phyloP scores from a whole-genome alignment of 1,139 yeast species.

The Blastobotrys indianensis region DNA sequence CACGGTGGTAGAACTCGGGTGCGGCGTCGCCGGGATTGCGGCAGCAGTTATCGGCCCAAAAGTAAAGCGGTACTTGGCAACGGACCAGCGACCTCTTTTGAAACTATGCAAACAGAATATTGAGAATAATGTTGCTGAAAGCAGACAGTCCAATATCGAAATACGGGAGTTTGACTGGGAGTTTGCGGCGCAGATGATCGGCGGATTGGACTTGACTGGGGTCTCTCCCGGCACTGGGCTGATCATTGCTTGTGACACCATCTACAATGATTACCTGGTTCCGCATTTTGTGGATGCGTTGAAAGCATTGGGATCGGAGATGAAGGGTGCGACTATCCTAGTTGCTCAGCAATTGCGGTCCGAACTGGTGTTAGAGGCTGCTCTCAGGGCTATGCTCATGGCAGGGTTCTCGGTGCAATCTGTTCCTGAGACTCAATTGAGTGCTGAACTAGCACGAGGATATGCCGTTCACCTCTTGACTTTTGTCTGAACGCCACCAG shows the following conservation, averaged over 20 bases:
- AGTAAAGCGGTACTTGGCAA: conserved; percentile 44
- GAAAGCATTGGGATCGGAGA: conserved; percentile 29
- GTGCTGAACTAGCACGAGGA: conserved; percentile 36
- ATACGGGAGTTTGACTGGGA: conserved; percentile 67
- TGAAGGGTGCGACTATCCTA: conserved; percentile 27
- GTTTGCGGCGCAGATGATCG: conserved; percentile 29
- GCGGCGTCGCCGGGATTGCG: conserved; percentile 58
- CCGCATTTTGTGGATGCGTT: conserved; percentile 46
- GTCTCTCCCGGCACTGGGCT: conserved; percentile 23
- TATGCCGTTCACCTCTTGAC: conserved; percentile 39
- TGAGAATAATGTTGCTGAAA: conserved; percentile 30
- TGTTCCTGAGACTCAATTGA: conserved; percentile 27
- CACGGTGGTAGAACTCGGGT: conserved; percentile 54
- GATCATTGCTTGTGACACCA: conserved; percentile 62
- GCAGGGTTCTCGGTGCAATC: conserved; percentile 45
- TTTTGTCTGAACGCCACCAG: not conserved
- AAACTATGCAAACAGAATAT: conserved; percentile 48
- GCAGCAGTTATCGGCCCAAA: conserved; percentile 42
- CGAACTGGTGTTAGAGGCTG: conserved; percentile 45
- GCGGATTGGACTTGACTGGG: conserved; percentile 8
- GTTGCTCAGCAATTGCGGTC: conserved; percentile 56
- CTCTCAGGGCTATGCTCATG: conserved; percentile 36
- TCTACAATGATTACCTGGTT: conserved; percentile 60
- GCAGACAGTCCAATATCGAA: conserved; percentile 29
- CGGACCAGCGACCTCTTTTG: conserved; percentile 57